A percentile compares a stretch with the other conserved stretches of the same genome.
Evolutionary conservation across 805 yeast genomes (phyloP).

Genomic region (Huiozyma sinensis): DNA sequence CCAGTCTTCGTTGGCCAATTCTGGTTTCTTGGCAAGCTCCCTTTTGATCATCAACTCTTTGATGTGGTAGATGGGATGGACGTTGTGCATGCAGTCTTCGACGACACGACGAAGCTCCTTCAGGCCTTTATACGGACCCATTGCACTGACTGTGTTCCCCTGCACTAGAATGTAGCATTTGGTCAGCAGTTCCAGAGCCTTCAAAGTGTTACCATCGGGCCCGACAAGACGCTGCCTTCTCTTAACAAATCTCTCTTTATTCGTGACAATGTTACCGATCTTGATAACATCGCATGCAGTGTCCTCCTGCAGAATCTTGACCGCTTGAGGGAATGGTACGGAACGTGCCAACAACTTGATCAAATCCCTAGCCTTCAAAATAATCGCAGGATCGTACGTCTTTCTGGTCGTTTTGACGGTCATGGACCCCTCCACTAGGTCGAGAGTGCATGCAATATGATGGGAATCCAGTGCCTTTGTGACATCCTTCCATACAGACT

Average conservation of each 20-base stretch:
- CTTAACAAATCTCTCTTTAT: conserved; percentile 88
- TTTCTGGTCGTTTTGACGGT: conserved; percentile 91
- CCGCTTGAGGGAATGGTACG: conserved; percentile 94
- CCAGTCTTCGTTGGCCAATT: conserved; percentile 94
- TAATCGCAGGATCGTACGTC: conserved; percentile 89
- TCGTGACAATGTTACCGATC: conserved; percentile 79
- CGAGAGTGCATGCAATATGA: conserved; percentile 72
- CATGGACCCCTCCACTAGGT: conserved; percentile 95
- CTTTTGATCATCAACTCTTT: conserved; percentile 96
- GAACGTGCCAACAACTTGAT: conserved; percentile 90
- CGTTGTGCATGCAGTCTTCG: conserved; percentile 93
- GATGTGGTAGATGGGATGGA: conserved; percentile 96
- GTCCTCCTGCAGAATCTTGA: conserved; percentile 83
- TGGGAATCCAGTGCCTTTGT: conserved; percentile 65
- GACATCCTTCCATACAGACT: conserved; percentile 89
- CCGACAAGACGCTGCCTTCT: conserved; percentile 95
- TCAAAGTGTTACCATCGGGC: conserved; percentile 92
- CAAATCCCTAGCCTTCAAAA: conserved; percentile 88
- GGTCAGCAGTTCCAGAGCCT: conserved; percentile 91
- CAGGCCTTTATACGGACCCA: conserved; percentile 93
- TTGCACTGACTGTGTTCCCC: conserved; percentile 92
- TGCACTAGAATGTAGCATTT: conserved; percentile 92
- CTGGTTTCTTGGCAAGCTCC: conserved; percentile 91
- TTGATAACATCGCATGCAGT: conserved; percentile 93
- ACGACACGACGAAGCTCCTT: conserved; percentile 89